Evolutionary conservation across 345 rosid species (phyloP).

Genomic region (Euphorbia tirucalli): DNA sequence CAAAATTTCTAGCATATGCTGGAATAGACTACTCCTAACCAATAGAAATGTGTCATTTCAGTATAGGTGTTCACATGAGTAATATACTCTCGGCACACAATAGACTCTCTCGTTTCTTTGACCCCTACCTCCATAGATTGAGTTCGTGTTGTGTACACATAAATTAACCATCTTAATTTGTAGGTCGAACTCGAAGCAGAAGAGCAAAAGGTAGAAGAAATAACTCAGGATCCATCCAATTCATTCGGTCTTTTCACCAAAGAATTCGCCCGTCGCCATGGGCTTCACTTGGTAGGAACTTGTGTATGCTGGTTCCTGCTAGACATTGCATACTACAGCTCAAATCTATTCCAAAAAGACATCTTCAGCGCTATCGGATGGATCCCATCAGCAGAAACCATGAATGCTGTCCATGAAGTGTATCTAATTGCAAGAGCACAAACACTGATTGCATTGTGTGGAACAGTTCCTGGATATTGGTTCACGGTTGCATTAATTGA

Average conservation of each 20-base stretch:
- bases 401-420: slow-evolving; percentile 19
- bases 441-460: slow-evolving; percentile 19
- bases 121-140: no score
- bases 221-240: not conserved
- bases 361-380: slow-evolving; percentile 21
- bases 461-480: slow-evolving; percentile 25
- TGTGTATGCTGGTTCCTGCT: slow-evolving; percentile 18
- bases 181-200: slow-evolving; percentile 18
- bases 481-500: slow-evolving; percentile 19
- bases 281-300: slow-evolving; percentile 18
- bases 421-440: slow-evolving; percentile 21
- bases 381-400: slow-evolving; percentile 19
- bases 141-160: no score
- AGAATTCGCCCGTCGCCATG: slow-evolving; percentile 13
- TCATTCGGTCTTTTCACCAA: slow-evolving; percentile 16
- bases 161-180: not conserved
- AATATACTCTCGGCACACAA: no score
- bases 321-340: slow-evolving; percentile 20
- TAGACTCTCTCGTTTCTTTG: no score
- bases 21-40: no score
- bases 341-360: slow-evolving; percentile 21
- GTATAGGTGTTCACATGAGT: no score
- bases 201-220: slow-evolving; percentile 1
- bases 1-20: no score
- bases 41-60: no score